phyloP scores from a whole-genome alignment of 805 yeast genomes.

The Myxozyma udenii region DNA sequence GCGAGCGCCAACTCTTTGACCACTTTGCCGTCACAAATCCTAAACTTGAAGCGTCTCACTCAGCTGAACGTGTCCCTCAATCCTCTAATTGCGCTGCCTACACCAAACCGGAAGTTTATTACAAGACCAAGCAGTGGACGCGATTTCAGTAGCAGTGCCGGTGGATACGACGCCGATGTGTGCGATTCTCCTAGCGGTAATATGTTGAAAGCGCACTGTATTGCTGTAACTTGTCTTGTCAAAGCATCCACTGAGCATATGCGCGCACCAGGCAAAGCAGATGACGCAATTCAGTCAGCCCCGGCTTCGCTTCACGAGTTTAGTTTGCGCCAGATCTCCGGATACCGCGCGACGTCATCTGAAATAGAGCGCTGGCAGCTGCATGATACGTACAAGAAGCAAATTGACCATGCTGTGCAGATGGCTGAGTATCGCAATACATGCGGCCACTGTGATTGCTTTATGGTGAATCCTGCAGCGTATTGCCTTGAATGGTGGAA shows the following conservation, averaged over 20 bases:
- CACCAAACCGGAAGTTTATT: neutral
- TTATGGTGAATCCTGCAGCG: constrained; percentile 33
- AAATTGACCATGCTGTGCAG: constrained; percentile 31
- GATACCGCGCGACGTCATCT: constrained; percentile 20
- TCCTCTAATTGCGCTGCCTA: constrained; percentile 35
- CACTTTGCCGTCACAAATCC: constrained; percentile 40
- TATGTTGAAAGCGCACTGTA: neutral
- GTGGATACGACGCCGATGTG: neutral
- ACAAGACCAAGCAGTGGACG: neutral
- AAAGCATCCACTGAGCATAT: neutral
- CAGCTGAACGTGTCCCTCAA: constrained; percentile 41
- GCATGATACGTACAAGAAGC: constrained; percentile 9
- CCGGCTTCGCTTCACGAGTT: constrained; percentile 16
- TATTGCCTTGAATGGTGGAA: constrained; percentile 39
- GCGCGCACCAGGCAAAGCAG: neutral
- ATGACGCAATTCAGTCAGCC: neutral
- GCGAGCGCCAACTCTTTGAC: constrained; percentile 38
- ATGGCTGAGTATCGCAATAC: constrained; percentile 19
- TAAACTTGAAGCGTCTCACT: constrained; percentile 33
- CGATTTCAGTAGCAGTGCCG: constrained; percentile 2
- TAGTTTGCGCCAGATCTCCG: constrained; percentile 29
- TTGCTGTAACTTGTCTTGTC: neutral
- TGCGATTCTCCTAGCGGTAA: neutral
- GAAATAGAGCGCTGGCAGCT: constrained; percentile 32
- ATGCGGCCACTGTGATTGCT: constrained; percentile 37